Evolutionary conservation across 805 yeast genomes (phyloP).

Genomic region (Saccharomycopsis sp.): DNA sequence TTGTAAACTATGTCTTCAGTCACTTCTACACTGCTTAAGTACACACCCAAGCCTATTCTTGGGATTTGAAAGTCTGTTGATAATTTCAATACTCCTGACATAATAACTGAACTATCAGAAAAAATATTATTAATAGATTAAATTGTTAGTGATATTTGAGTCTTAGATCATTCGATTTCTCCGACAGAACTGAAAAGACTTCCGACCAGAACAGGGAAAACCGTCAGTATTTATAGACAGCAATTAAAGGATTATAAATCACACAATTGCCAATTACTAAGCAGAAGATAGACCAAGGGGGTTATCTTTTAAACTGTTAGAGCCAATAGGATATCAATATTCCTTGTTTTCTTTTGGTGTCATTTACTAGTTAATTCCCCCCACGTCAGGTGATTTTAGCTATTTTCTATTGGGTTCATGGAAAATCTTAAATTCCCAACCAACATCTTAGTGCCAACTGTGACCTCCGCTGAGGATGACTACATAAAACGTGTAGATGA

Average conservation of each 20-base stretch:
- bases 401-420: neutral
- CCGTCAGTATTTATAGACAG: neutral
- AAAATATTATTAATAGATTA: too few species aligned
- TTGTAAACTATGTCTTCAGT: constrained; percentile 32
- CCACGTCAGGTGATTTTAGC: neutral
- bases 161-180: too few species aligned
- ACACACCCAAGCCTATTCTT: constrained; percentile 47
- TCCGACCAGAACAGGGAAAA: neutral
- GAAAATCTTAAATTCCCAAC: neutral
- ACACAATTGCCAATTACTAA: neutral
- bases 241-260: neutral
- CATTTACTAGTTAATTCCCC: neutral
- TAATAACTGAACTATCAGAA: neutral
- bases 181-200: too few species aligned
- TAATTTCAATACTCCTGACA: constrained; percentile 22
- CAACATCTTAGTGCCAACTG: too few species aligned
- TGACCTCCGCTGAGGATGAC: too few species aligned
- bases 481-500: too few species aligned
- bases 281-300: neutral
- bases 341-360: neutral
- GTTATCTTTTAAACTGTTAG: neutral
- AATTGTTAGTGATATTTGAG: too few species aligned
- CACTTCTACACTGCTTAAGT: constrained; percentile 33
- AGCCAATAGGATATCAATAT: neutral
- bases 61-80: constrained; percentile 50